Conservation (phyloP, 352 stramenopile genomes). For the Pythium guiyangense region DNA sequence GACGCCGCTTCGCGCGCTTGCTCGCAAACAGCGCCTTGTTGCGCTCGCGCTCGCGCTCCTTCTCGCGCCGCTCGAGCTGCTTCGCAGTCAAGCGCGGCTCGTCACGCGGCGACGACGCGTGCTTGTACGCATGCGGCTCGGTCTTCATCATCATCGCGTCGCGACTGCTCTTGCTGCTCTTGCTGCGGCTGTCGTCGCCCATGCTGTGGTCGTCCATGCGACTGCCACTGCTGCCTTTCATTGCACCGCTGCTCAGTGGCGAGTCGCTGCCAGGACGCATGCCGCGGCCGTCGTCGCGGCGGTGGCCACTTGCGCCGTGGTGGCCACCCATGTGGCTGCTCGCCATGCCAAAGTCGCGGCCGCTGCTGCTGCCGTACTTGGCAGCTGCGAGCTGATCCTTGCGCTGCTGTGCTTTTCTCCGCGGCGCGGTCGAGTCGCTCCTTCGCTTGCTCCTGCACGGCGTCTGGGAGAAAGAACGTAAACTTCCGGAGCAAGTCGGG, state of each 20-base stretch:
- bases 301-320: slow-evolving; percentile 11
- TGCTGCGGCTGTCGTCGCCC: slow-evolving; percentile 30
- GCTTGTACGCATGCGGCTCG: slow-evolving; percentile 31
- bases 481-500: slow-evolving; percentile 99
- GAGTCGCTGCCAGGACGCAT: slow-evolving; percentile 32
- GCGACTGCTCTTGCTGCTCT: slow-evolving; percentile 27
- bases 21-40: slow-evolving; percentile 72
- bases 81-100: slow-evolving; percentile 51
- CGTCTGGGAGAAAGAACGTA: slow-evolving; percentile 99
- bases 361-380: slow-evolving; percentile 26
- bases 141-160: slow-evolving; percentile 24
- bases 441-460: slow-evolving; percentile 96
- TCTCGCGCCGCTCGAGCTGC: slow-evolving; percentile 61
- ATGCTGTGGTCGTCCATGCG: slow-evolving; percentile 40
- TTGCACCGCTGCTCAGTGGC: slow-evolving; percentile 38
- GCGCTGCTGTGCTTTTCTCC: slow-evolving; percentile 91
- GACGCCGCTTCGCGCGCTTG: slow-evolving; percentile 62
- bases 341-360: background rate
- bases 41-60: slow-evolving; percentile 70
- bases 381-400: slow-evolving; percentile 58
- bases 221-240: slow-evolving; percentile 33
- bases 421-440: slow-evolving; percentile 94
- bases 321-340: background rate
- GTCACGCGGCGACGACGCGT: slow-evolving; percentile 39
- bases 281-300: slow-evolving; percentile 35